Base-by-base conservation (phyloP, 208 protist species). In the Zelonia costaricensis region DNA sequence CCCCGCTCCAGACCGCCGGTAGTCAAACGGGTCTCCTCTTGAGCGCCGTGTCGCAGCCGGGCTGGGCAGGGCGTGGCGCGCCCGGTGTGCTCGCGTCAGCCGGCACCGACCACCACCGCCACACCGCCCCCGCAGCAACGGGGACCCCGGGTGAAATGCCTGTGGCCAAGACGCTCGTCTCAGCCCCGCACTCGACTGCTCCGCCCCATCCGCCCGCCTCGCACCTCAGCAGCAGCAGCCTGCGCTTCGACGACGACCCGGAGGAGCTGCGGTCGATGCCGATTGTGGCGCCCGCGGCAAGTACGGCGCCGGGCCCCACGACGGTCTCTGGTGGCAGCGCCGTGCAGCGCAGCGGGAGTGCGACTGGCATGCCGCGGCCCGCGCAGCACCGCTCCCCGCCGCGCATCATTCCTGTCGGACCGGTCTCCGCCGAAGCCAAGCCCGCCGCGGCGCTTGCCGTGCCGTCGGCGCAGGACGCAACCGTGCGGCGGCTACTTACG, bases 191-290 rank as follows among this genome's bases (percentile, higher is more conserved):
- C 25, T 6, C 53, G 22, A 28, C 38, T 15, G 36, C 20, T 15
- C 33, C 33, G 4, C 27, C 44, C 47, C 43, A 46, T 12, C 42
- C 39, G 18, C 40, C 46, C 8, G 15, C 18, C 22, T 52, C 64
- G 0, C 55, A 58, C 55, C 30, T 62, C 55, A 62, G 55, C 48
- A 42, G 38, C 36, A 42, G 42, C 46, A 62, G 54, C 44, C 18
- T n/a, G 43, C 30, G 25, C 39, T 62, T 62, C 38, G 47, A 58
- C 6, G 47, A 56, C 27, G 36, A 48, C 27, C 36, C 38, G 3
- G 55, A 36, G 0, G 64, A 62, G n/a, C 51, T 30, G 38, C 44
- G 62, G 5, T 27, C 55, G 35, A 70, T 57, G 47, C 48, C 55
- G 42, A 43, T 54, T 3, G 36, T 61, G 15, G 36, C 39, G 39